phyloP scores from a whole-genome alignment of 306 rosid species.

The Elaeagnus macrophylla region DNA sequence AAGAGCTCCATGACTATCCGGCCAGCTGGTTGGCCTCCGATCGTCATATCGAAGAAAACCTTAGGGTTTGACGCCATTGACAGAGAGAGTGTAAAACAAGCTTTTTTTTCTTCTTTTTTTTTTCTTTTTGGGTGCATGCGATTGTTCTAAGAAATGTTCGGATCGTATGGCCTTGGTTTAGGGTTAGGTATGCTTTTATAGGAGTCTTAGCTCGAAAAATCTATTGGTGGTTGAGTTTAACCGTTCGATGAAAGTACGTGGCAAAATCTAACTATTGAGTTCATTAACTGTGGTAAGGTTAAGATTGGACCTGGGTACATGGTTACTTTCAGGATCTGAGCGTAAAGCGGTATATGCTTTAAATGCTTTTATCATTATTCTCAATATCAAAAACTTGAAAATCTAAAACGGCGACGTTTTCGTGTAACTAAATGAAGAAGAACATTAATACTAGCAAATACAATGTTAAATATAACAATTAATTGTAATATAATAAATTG shows the following conservation, averaged over 20 bases:
- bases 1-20: conserved; percentile 78
- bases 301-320: conserved; percentile 18
- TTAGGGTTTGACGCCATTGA: conserved; percentile 49
- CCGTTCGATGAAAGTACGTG: conserved; percentile 57
- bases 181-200: conserved; percentile 18
- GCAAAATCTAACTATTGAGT: neutral
- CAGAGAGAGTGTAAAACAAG: neutral
- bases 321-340: no score
- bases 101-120: no score
- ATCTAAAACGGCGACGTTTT: no score
- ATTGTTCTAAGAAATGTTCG: no score
- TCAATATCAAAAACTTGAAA: no score
- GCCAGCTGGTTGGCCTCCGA: conserved; percentile 50
- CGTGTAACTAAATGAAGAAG: no score
- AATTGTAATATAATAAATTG: no score
- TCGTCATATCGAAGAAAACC: conserved; percentile 61
- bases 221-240: neutral
- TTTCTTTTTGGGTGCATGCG: no score
- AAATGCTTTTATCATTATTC: no score
- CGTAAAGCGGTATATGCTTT: no score
- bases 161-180: conserved; percentile 1
- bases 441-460: no score
- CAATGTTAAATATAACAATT: no score
- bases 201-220: conserved; percentile 10
- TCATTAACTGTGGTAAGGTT: conserved; percentile 36